phyloP scores from a whole-genome alignment of 2,329 filamentous ascomycete species.

The Colletotrichum falcatum region DNA sequence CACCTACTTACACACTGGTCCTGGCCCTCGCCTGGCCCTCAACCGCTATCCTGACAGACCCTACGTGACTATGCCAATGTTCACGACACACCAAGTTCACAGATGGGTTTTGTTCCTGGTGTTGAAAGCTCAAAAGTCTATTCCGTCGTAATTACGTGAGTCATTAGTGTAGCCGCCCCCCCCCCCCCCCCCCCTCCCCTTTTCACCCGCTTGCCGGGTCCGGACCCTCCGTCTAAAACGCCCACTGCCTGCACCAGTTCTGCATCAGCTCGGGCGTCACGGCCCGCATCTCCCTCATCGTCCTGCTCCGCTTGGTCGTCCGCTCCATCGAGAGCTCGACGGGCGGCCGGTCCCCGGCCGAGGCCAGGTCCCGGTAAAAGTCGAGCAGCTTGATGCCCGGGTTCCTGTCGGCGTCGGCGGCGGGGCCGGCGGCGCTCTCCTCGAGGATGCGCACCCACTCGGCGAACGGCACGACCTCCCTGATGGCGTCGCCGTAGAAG shows the following conservation, averaged over 20 bases:
- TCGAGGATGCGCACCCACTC: slow-evolving; percentile 62
- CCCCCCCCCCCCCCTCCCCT: no score
- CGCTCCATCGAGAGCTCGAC: slow-evolving; percentile 55
- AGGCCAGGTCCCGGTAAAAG: slow-evolving; percentile 56
- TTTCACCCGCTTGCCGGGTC: background rate
- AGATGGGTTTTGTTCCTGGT: background rate
- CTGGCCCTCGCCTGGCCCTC: no score
- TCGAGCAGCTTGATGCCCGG: slow-evolving; percentile 65
- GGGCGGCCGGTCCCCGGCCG: slow-evolving; percentile 41
- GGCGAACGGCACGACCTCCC: slow-evolving; percentile 53
- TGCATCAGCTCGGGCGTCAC: slow-evolving; percentile 59
- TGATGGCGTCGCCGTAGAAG: slow-evolving; percentile 55
- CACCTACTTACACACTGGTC: no score
- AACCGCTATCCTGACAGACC: no score
- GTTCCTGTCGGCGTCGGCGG: slow-evolving; percentile 55
- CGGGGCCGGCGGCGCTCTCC: slow-evolving; percentile 52
- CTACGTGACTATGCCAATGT: background rate
- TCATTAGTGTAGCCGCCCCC: background rate
- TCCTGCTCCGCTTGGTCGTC: slow-evolving; percentile 55
- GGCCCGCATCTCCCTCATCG: slow-evolving; percentile 54
- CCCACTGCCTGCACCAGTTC: slow-evolving; percentile 63
- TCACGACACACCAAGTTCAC: background rate
- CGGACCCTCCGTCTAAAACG: slow-evolving; percentile 41
- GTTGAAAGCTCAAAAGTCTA: background rate
- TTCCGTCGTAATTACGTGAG: background rate